Conservation (phyloP, 345 rosid genomes). For the Cardamine resedifolia region DNA sequence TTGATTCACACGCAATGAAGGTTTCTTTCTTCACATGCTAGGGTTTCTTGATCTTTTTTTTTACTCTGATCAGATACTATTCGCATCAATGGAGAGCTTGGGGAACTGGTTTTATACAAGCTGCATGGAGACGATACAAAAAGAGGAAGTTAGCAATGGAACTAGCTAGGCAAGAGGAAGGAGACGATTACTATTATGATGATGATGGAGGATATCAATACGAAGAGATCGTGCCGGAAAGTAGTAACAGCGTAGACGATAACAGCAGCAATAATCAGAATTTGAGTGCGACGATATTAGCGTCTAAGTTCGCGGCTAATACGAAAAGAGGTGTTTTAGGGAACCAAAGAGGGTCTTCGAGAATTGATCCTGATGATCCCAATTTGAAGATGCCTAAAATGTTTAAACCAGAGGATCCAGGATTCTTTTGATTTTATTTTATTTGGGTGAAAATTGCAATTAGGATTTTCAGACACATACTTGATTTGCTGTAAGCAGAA, state of each 20-base stretch:
- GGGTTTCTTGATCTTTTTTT: slow-evolving; percentile 8
- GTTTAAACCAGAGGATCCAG: slow-evolving; percentile 79
- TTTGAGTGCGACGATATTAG: slow-evolving; percentile 58
- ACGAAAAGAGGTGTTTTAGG: slow-evolving; percentile 50
- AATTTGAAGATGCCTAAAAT: slow-evolving; percentile 79
- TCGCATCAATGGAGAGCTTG: slow-evolving; percentile 92
- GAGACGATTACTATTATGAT: slow-evolving; percentile 28
- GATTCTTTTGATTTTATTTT: slow-evolving; percentile 45
- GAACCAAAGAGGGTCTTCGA: slow-evolving; percentile 39
- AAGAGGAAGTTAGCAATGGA: slow-evolving; percentile 67
- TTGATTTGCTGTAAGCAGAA: not conserved
- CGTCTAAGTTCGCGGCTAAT: slow-evolving; percentile 67
- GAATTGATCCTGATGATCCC: slow-evolving; percentile 48
- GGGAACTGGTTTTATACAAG: slow-evolving; percentile 79
- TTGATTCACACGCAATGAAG: not conserved
- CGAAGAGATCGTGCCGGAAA: slow-evolving; percentile 13
- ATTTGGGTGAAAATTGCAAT: not conserved
- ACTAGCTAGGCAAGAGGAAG: slow-evolving; percentile 61
- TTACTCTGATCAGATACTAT: slow-evolving; percentile 56
- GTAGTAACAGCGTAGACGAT: slow-evolving; percentile 18
- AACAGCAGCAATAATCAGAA: slow-evolving; percentile 38
- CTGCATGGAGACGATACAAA: slow-evolving; percentile 65
- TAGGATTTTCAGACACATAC: slow-evolving; percentile 1
- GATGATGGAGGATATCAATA: slow-evolving; percentile 18
- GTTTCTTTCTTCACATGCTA: slow-evolving; percentile 1